These are phyloP conservation scores for Afroboletus lepidellus DNA, from an alignment of 1,284 basidiomycete genomes.

Conservation along the genomic window DNA sequence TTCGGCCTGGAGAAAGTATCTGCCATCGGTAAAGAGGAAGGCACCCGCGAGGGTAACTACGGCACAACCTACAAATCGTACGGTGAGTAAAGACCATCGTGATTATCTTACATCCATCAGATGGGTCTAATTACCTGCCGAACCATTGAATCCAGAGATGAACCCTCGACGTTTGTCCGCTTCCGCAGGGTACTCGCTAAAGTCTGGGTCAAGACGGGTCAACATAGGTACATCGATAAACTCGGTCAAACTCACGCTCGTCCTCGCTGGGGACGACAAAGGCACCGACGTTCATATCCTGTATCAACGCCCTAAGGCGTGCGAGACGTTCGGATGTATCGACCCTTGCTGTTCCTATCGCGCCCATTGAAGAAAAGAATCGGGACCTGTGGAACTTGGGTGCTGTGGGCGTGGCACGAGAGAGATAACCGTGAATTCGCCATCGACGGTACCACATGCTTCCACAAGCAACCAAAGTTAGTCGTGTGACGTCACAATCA, in stretches of 20 bases:
- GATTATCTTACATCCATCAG: not conserved
- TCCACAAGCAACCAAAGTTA: slow-evolving; percentile 20
- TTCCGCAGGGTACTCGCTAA: slow-evolving; percentile 85
- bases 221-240: not conserved
- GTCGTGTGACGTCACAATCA: slow-evolving; percentile 5
- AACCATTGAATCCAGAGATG: slow-evolving; percentile 92
- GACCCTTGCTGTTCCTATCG: slow-evolving; percentile 48
- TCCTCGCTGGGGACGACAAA: slow-evolving; percentile 86
- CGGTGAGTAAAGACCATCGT: slow-evolving; percentile 3
- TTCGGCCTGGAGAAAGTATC: slow-evolving; percentile 91
- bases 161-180: slow-evolving; percentile 84
- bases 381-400: not conserved
- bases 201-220: slow-evolving; percentile 53
- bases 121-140: slow-evolving; percentile 61
- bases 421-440: slow-evolving; percentile 26
- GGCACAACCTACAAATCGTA: slow-evolving; percentile 60
- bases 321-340: slow-evolving; percentile 62
- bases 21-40: slow-evolving; percentile 87
- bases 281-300: slow-evolving; percentile 59
- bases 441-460: slow-evolving; percentile 27
- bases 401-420: slow-evolving; percentile 8
- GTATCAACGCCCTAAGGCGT: slow-evolving; percentile 67
- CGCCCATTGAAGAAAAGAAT: slow-evolving; percentile 29
- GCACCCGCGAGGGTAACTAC: slow-evolving; percentile 75
- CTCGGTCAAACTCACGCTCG: slow-evolving; percentile 60